Evolutionary conservation across 176 grass and related monocot species (phyloP).

Genomic region (Zea luxurians): DNA sequence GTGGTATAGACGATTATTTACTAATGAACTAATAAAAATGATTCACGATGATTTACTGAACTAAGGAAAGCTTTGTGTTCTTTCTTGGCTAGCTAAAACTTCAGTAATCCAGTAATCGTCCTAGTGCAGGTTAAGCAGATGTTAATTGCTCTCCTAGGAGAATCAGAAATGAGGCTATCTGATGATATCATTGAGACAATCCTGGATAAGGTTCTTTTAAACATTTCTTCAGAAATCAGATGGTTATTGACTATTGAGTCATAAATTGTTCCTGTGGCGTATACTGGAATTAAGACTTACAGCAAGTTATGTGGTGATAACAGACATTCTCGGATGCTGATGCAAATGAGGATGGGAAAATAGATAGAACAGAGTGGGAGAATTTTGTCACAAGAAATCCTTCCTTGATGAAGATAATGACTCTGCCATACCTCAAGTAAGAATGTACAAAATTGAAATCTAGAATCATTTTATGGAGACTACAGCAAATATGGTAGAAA

Average conservation of each 20-base stretch:
- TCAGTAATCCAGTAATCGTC: constrained; percentile 30
- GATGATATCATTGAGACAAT: constrained; percentile 90
- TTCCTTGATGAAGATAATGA: constrained; percentile 98
- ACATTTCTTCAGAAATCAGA: constrained; percentile 31
- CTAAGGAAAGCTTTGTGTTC: background rate
- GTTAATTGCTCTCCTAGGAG: constrained; percentile 87
- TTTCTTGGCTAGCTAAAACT: constrained; percentile 16
- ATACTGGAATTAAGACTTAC: constrained; percentile 28
- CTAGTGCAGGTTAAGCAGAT: constrained; percentile 90
- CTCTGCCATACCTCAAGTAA: constrained; percentile 93
- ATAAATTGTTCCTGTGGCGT: constrained; percentile 13
- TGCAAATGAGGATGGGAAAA: constrained; percentile 86
- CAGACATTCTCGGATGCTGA: constrained; percentile 96
- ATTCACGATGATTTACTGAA: background rate
- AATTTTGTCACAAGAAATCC: constrained; percentile 87
- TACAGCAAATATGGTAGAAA: constrained; percentile 37
- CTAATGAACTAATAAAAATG: background rate
- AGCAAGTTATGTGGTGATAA: constrained; percentile 29
- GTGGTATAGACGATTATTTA: background rate
- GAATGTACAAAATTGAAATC: constrained; percentile 30
- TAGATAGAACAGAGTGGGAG: constrained; percentile 91
- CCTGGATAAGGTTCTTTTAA: constrained; percentile 76
- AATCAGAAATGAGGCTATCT: constrained; percentile 95
- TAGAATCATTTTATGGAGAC: constrained; percentile 1
- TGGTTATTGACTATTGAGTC: constrained; percentile 2